Evolutionary conservation across 179 eudicot genomes (phyloP).

Genomic region (Silene noctiflora): DNA sequence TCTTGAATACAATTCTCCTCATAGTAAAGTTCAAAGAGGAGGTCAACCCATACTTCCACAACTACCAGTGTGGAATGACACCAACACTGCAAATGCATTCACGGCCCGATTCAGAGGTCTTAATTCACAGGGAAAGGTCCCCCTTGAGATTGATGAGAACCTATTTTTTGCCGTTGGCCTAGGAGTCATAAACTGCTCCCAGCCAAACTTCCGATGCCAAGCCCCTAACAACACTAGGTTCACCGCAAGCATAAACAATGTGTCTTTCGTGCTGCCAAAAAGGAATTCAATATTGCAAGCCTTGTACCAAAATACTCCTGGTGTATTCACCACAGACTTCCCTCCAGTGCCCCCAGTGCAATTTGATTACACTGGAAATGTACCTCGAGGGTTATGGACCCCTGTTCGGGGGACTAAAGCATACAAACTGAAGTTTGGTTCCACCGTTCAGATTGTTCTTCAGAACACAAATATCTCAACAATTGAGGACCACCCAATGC

Average conservation of each 20-base stretch:
- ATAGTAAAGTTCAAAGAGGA: not conserved
- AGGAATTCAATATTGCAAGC: conserved; percentile 55
- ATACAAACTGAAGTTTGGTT: conserved; percentile 24
- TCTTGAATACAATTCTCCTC: conserved; percentile 46
- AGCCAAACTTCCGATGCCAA: conserved; percentile 57
- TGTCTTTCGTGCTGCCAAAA: conserved; percentile 50
- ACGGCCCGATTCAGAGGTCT: conserved; percentile 41
- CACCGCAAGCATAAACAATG: conserved; percentile 64
- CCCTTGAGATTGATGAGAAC: conserved; percentile 47
- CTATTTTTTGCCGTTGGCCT: conserved; percentile 59
- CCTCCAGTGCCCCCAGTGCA: conserved; percentile 33
- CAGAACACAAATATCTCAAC: conserved; percentile 34
- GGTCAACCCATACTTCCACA: conserved; percentile 41
- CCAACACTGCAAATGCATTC: conserved; percentile 50
- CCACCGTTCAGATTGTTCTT: conserved; percentile 32
- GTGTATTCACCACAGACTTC: conserved; percentile 33
- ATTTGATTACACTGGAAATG: conserved; percentile 29
- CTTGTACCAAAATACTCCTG: conserved; percentile 32
- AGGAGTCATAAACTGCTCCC: conserved; percentile 49
- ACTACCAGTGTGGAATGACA: conserved; percentile 64
- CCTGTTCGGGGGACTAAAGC: conserved; percentile 19
- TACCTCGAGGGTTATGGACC: conserved; percentile 23
- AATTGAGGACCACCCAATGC: conserved; percentile 40
- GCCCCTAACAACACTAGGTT: conserved; percentile 72
- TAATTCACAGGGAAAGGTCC: conserved; percentile 30